Conservation (phyloP, 1,284 basidiomycete species). For the Naganishia sp. region DNA sequence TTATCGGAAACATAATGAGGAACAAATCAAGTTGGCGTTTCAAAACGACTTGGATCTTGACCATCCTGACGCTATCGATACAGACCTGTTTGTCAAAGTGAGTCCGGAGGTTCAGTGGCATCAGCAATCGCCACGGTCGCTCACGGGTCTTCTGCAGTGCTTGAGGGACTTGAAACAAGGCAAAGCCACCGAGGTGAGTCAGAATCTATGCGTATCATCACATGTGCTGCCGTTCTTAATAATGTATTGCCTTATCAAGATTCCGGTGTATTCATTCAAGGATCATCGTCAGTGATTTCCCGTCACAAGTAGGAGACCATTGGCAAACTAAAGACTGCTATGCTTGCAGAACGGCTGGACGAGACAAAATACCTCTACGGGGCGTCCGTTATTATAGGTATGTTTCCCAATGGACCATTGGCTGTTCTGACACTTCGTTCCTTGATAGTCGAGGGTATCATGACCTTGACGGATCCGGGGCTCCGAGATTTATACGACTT, state of each 20-base stretch:
- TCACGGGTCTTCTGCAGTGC: slow-evolving; percentile 60
- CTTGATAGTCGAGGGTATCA: slow-evolving; percentile 78
- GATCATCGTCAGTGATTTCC: slow-evolving; percentile 66
- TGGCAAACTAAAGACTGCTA: slow-evolving; percentile 9
- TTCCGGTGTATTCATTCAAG: slow-evolving; percentile 91
- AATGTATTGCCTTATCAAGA: slow-evolving; percentile 48
- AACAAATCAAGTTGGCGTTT: slow-evolving; percentile 78
- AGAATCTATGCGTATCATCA: no score
- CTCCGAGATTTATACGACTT: slow-evolving; percentile 85
- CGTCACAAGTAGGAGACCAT: not conserved
- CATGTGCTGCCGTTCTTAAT: no score
- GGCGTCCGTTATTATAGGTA: slow-evolving; percentile 88
- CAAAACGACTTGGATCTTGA: slow-evolving; percentile 88
- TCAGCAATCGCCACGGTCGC: no score
- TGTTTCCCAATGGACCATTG: slow-evolving; percentile 20
- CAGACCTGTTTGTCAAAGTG: slow-evolving; percentile 78
- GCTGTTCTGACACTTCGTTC: not conserved
- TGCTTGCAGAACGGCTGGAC: slow-evolving; percentile 62
- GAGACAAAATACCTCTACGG: slow-evolving; percentile 93
- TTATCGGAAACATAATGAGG: slow-evolving; percentile 76
- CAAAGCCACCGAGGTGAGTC: slow-evolving; percentile 55
- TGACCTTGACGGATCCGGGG: slow-evolving; percentile 78
- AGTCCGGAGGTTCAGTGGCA: not conserved
- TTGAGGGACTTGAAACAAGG: slow-evolving; percentile 80
- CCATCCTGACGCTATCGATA: slow-evolving; percentile 90